Evolutionary conservation across 1,284 basidiomycete species (phyloP).

Genomic region (Tetrapyrgos nigripes): DNA sequence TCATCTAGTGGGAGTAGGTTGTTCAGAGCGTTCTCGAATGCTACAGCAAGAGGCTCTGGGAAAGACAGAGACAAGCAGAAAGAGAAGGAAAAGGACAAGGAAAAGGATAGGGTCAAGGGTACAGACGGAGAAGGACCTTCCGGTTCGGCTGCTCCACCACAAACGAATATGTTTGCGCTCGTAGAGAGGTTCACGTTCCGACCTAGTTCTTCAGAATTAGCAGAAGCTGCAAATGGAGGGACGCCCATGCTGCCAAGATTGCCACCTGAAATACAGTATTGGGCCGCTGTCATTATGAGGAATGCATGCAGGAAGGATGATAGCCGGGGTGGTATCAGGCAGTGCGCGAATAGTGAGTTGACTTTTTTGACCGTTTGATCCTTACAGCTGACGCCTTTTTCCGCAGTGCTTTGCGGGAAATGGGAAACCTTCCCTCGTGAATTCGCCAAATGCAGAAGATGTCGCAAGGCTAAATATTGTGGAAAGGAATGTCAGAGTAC

Average conservation of each 20-base stretch:
- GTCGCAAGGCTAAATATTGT: constrained; percentile 98
- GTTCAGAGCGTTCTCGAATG: constrained; percentile 45
- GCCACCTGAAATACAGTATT: constrained; percentile 95
- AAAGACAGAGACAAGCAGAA: constrained; percentile 29
- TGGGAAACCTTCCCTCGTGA: constrained; percentile 96
- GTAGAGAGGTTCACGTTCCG: constrained; percentile 97
- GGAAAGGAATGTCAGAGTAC: constrained; percentile 97
- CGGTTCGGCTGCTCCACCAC: constrained; percentile 35
- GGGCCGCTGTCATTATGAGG: constrained; percentile 99
- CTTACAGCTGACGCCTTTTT: constrained; percentile 14
- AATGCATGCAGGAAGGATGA: constrained; percentile 99
- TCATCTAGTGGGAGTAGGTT: constrained; percentile 27
- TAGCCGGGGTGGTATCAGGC: constrained; percentile 88
- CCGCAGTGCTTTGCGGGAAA: constrained; percentile 87
- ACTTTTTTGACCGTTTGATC: constrained; percentile 11
- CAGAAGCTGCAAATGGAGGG: constrained; percentile 34
- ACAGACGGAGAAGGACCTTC: constrained; percentile 22
- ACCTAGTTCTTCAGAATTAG: constrained; percentile 66
- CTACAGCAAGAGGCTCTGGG: constrained; percentile 21
- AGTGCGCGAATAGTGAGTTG: constrained; percentile 92
- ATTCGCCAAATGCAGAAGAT: constrained; percentile 96
- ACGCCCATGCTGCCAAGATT: constrained; percentile 59
- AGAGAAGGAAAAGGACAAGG: constrained; percentile 44
- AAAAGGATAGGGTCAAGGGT: constrained; percentile 32
- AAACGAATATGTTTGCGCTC: constrained; percentile 93